Evolutionary conservation across 371 early-diverging fungal species (phyloP), one percentile per base, ranked within the genome.

Genomic region (Actinomucor elegans): DNA sequence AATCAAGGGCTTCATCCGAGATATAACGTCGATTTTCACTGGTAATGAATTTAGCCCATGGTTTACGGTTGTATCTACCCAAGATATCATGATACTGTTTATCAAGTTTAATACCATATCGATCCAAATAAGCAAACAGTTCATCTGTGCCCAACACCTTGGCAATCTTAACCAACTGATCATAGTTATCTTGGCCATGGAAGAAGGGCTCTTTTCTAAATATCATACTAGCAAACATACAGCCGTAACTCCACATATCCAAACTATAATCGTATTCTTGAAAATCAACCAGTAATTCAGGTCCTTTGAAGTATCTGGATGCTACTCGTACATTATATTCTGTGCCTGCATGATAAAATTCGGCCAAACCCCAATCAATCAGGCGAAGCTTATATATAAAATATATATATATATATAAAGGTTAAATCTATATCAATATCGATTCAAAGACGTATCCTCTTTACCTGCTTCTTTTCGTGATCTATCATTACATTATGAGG

Each of bases 401-500:
- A 38, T 33, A 7, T 21, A n/a, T 10, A 46, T 4, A 23, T 4
- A 23, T 34, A 12, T 15, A 15, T n/a, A 23, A 14, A 12, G 11
- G 17, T n/a, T n/a, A n/a, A n/a, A n/a, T n/a, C n/a, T n/a, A n/a
- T n/a, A n/a, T n/a, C n/a, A 38, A 12, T 38, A 11, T 7, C 3
- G 18, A 9, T 17, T 33, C 21, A 47, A 3, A 20, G 17, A 23
- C 14, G 1, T 12, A 12, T 8, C 26, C 9, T 23, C 45, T 54
- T 78, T 91, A 88, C 71, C 88, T 86, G 59, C 91, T 88, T 70
- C n/a, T 90, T 88, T 60, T 89, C 90, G 61, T 96, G 97, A 71
- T 99, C 96, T 66, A 99, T 99, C 94, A 99, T 99, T 26, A 99
- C 97, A 66, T 99, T 99, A 68, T 98, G 98, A 23, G 99, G 99